Conservation (phyloP, 2,329 filamentous ascomycete genomes). For the Penicillium sumatraense region DNA sequence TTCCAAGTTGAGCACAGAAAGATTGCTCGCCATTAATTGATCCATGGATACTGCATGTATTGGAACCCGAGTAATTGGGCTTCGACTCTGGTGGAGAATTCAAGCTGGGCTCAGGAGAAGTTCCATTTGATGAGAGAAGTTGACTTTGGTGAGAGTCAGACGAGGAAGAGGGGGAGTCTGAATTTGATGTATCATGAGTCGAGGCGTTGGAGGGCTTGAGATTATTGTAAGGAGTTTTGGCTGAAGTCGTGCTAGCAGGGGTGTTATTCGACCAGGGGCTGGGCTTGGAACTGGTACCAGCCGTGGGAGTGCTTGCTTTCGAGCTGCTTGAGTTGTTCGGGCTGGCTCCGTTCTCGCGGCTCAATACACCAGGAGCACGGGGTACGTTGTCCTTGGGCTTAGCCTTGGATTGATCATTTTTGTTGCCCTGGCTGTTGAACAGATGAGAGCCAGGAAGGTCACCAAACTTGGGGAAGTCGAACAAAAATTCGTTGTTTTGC, state of each 20-base stretch:
- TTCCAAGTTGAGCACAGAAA: slow-evolving; percentile 50
- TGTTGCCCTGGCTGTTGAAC: slow-evolving; percentile 51
- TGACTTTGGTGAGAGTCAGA: slow-evolving; percentile 52
- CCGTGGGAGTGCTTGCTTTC: slow-evolving; percentile 16
- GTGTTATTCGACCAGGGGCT: slow-evolving; percentile 16
- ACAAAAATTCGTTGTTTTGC: slow-evolving; percentile 82
- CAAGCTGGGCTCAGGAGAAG: slow-evolving; percentile 52
- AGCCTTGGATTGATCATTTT: slow-evolving; percentile 33
- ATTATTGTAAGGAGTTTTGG: slow-evolving; percentile 24
- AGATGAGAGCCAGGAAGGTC: slow-evolving; percentile 64
- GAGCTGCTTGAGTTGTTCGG: slow-evolving; percentile 14
- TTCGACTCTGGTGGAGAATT: slow-evolving; percentile 48
- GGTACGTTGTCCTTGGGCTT: slow-evolving; percentile 21
- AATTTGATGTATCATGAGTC: slow-evolving; percentile 42
- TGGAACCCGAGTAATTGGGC: slow-evolving; percentile 35
- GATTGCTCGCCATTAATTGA: slow-evolving; percentile 48
- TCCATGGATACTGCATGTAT: slow-evolving; percentile 33
- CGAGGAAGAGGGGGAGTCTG: slow-evolving; percentile 54
- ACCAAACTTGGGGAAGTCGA: slow-evolving; percentile 95
- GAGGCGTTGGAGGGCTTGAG: slow-evolving; percentile 22
- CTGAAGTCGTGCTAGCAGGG: slow-evolving; percentile 13
- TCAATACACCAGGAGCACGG: slow-evolving; percentile 37
- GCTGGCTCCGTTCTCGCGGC: slow-evolving; percentile 27
- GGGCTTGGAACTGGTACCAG: slow-evolving; percentile 5
- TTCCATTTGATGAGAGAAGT: slow-evolving; percentile 52